Evolutionary conservation across 768 basidiomycete species (phyloP).

Genomic region (Amanita jacksonii): DNA sequence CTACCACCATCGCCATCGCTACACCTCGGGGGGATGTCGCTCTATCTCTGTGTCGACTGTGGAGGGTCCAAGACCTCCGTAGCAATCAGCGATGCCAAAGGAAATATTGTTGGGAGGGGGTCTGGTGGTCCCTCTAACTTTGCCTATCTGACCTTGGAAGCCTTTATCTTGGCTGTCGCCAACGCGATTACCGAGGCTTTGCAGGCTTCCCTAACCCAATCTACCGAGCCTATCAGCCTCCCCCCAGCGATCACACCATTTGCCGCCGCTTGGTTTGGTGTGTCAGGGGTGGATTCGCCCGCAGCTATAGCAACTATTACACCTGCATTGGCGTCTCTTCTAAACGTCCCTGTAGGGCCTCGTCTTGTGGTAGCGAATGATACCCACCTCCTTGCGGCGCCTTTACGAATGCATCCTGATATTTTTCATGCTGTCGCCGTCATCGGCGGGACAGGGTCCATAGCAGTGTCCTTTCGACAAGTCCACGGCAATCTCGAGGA

Average conservation of each 20-base stretch:
- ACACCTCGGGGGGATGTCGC: slow-evolving; percentile 29
- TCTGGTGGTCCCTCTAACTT: slow-evolving; percentile 78
- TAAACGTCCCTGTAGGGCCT: slow-evolving; percentile 47
- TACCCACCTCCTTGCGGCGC: slow-evolving; percentile 75
- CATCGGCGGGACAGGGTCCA: slow-evolving; percentile 78
- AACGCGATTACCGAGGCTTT: slow-evolving; percentile 48
- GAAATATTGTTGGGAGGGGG: slow-evolving; percentile 58
- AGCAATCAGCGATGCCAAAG: slow-evolving; percentile 49
- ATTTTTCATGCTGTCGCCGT: slow-evolving; percentile 57
- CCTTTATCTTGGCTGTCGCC: slow-evolving; percentile 45
- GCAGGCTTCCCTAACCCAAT: slow-evolving; percentile 29
- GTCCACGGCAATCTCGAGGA: slow-evolving; percentile 37
- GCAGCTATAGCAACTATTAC: slow-evolving; percentile 49
- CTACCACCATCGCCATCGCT: background rate
- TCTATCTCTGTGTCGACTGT: slow-evolving; percentile 80
- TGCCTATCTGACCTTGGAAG: slow-evolving; percentile 60
- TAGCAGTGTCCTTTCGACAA: slow-evolving; percentile 55
- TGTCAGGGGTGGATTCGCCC: slow-evolving; percentile 74
- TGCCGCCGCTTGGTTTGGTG: slow-evolving; percentile 72
- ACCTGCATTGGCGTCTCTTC: slow-evolving; percentile 41
- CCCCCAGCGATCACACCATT: slow-evolving; percentile 32
- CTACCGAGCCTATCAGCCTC: slow-evolving; percentile 25
- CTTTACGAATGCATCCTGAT: slow-evolving; percentile 52
- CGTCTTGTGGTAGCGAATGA: slow-evolving; percentile 67
- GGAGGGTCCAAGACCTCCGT: slow-evolving; percentile 85